Conservation (phyloP, 179 eudicot species). For the Camellia oleifera region DNA sequence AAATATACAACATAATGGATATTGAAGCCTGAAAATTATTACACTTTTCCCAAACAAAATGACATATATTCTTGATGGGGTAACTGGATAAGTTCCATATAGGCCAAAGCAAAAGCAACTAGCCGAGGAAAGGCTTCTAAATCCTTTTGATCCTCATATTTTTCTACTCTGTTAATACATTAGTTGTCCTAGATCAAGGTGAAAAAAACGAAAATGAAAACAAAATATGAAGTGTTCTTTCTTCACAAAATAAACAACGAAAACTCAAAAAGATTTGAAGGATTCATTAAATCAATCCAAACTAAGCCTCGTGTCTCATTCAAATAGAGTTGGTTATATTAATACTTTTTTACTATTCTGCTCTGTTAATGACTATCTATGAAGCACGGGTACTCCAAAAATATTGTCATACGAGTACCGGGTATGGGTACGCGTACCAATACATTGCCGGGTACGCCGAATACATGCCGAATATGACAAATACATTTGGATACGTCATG, state of each 20-base stretch:
- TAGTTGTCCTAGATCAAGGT: neutral
- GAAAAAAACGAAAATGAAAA: neutral
- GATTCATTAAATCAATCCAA: no score
- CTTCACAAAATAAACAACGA: neutral
- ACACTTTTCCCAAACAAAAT: neutral
- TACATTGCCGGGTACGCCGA: no score
- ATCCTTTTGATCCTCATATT: neutral
- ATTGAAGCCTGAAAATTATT: neutral
- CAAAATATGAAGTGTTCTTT: neutral
- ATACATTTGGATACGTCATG: no score
- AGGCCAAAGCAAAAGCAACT: neutral
- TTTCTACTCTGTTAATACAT: neutral
- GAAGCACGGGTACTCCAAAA: no score
- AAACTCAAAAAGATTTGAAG: no score
- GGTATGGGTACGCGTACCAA: no score
- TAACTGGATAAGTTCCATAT: neutral
- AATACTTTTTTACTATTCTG: no score
- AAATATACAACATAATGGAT: neutral
- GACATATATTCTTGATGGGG: neutral
- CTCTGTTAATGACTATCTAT: no score
- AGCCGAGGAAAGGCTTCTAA: neutral
- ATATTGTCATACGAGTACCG: no score
- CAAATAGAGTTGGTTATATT: no score
- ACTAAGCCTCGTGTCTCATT: no score
- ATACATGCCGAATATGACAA: no score